A percentile compares a stretch with the other conserved stretches of the same genome.
phyloP scores from a whole-genome alignment of 805 yeast genomes.

The Saccharomycopsis capsularis region DNA sequence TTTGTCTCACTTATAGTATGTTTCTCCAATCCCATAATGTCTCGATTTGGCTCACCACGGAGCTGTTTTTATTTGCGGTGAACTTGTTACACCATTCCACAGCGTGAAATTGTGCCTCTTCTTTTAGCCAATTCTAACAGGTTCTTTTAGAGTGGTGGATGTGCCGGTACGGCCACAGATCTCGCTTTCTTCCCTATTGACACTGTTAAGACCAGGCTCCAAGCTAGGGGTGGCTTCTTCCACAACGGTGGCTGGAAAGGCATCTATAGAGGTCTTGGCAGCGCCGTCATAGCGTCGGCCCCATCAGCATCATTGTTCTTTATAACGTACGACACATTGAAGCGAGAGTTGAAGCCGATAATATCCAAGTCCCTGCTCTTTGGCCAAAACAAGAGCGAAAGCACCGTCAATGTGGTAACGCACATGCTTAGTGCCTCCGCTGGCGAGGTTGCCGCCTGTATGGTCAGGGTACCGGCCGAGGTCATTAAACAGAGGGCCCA shows the following conservation, averaged over 20 bases:
- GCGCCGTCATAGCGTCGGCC: slow-evolving; percentile 91
- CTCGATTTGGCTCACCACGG: background rate
- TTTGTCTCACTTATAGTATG: slow-evolving; percentile 20
- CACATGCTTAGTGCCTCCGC: slow-evolving; percentile 86
- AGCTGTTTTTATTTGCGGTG: no score
- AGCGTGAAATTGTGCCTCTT: background rate
- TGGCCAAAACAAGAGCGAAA: slow-evolving; percentile 24
- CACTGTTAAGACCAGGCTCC: slow-evolving; percentile 87
- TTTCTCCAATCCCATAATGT: background rate
- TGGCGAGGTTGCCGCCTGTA: slow-evolving; percentile 91
- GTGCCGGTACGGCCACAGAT: slow-evolving; percentile 96
- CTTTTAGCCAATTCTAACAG: slow-evolving; percentile 2
- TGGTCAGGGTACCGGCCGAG: slow-evolving; percentile 94
- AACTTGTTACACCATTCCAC: background rate
- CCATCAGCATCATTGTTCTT: slow-evolving; percentile 78
- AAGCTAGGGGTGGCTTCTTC: slow-evolving; percentile 93
- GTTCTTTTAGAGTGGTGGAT: slow-evolving; percentile 91
- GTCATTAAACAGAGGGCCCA: slow-evolving; percentile 94
- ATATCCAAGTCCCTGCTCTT: slow-evolving; percentile 25
- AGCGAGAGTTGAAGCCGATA: slow-evolving; percentile 38
- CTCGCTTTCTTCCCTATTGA: slow-evolving; percentile 93
- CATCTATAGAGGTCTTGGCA: slow-evolving; percentile 85
- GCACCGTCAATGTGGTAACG: slow-evolving; percentile 30
- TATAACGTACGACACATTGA: slow-evolving; percentile 76
- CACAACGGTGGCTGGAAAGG: slow-evolving; percentile 90